Conservation (phyloP, 129 eudicot species). For the Pseudognaphalium luteoalbum region DNA sequence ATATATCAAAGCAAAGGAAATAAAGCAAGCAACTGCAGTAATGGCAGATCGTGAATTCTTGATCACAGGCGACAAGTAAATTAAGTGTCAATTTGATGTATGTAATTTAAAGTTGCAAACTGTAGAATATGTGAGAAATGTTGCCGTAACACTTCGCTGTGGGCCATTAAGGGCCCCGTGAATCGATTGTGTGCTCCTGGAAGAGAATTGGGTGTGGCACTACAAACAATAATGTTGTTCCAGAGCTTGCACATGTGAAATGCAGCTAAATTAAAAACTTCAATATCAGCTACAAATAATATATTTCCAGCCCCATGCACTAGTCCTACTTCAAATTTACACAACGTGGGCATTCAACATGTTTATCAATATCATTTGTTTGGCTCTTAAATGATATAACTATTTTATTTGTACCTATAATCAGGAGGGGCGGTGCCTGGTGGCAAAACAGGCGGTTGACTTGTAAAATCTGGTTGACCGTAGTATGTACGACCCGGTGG, state of each 20-base stretch:
- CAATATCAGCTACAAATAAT: not conserved
- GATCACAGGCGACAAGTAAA: slow-evolving; percentile 64
- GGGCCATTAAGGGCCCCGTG: slow-evolving; percentile 30
- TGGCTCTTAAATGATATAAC: too few species aligned
- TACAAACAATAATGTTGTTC: slow-evolving; percentile 25
- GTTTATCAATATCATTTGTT: not conserved
- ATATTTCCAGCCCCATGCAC: not conserved
- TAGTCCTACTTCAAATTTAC: not conserved
- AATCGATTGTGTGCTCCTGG: slow-evolving; percentile 34
- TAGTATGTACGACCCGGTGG: not conserved
- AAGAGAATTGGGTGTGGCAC: slow-evolving; percentile 32
- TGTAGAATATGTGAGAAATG: slow-evolving; percentile 21
- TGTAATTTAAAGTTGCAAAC: slow-evolving; percentile 3
- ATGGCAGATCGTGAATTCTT: slow-evolving; percentile 63
- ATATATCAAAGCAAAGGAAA: slow-evolving; percentile 85
- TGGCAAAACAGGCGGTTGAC: slow-evolving; percentile 23
- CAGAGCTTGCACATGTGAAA: slow-evolving; percentile 19
- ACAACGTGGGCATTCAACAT: not conserved
- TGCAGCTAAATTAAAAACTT: slow-evolving; percentile 22
- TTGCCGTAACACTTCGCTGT: slow-evolving; percentile 24
- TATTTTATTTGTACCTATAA: slow-evolving; percentile 22
- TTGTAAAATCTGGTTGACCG: slow-evolving; percentile 21
- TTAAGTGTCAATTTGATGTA: slow-evolving; percentile 21
- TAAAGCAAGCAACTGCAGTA: slow-evolving; percentile 87
- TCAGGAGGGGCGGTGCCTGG: slow-evolving; percentile 32